Evolutionary conservation across 768 basidiomycete species (phyloP).

Genomic region (Scleroderma citrinum): DNA sequence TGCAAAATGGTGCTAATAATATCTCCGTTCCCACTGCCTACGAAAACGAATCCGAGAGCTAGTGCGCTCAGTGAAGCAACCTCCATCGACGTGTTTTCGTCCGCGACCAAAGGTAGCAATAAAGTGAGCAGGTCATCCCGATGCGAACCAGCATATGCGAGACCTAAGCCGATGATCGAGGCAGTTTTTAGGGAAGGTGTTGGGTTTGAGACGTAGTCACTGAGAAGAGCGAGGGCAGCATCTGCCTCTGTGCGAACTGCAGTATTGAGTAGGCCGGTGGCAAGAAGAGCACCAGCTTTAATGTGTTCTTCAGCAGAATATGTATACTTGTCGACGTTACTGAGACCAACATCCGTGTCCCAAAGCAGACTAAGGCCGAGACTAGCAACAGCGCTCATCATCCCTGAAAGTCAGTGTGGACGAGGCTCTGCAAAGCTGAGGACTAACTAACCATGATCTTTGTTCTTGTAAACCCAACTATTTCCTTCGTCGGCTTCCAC

Average conservation of each 20-base stretch:
- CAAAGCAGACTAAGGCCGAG: slow-evolving; percentile 90
- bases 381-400: slow-evolving; percentile 95
- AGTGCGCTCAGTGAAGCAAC: slow-evolving; percentile 81
- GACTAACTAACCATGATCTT: slow-evolving; percentile 76
- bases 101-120: slow-evolving; percentile 77
- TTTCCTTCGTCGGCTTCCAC: slow-evolving; percentile 93
- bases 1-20: slow-evolving; percentile 86
- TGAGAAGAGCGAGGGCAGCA: slow-evolving; percentile 83
- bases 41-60: slow-evolving; percentile 90
- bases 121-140: slow-evolving; percentile 75
- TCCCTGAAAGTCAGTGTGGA: slow-evolving; percentile 44
- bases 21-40: slow-evolving; percentile 93
- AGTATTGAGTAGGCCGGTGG: slow-evolving; percentile 87
- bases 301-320: slow-evolving; percentile 95
- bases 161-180: slow-evolving; percentile 87
- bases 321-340: slow-evolving; percentile 95
- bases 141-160: slow-evolving; percentile 93
- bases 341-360: slow-evolving; percentile 93
- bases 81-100: slow-evolving; percentile 83
- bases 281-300: slow-evolving; percentile 95
- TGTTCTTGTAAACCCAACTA: slow-evolving; percentile 99
- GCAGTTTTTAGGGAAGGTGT: slow-evolving; percentile 78
- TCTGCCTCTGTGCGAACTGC: slow-evolving; percentile 91
- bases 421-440: background rate
- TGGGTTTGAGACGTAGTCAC: slow-evolving; percentile 85